Percentiles rank a stretch among this genome's conserved stretches.
Conservation (phyloP, 176 grass and related monocot species). For the Carex littledalei region DNA sequence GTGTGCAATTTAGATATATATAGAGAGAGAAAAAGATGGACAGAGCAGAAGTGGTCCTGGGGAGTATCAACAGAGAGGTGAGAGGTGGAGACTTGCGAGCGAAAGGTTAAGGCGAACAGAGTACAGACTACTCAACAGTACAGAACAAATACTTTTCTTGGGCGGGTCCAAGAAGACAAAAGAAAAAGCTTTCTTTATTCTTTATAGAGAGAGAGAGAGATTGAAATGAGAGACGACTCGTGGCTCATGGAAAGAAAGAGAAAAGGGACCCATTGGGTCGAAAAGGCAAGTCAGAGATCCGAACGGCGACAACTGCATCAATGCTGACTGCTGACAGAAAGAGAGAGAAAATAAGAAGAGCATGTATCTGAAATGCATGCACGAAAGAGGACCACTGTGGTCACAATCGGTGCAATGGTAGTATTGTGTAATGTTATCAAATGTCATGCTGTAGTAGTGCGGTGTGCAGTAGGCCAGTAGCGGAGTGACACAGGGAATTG, state of each 20-base stretch:
- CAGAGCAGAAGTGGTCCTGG: background rate
- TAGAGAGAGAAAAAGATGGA: background rate
- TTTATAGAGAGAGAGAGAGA: background rate
- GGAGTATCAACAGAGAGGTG: background rate
- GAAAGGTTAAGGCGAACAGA: slow-evolving; percentile 3
- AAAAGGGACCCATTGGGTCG: background rate
- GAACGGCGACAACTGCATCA: slow-evolving; percentile 5
- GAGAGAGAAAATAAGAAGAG: background rate
- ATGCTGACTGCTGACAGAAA: background rate
- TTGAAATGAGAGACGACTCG: background rate
- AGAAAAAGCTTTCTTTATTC: background rate
- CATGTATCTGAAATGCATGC: background rate
- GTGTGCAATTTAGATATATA: background rate
- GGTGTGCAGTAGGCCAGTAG: background rate
- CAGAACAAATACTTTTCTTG: slow-evolving; percentile 4
- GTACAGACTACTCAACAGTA: background rate
- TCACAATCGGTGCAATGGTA: background rate
- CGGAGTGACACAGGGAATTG: background rate
- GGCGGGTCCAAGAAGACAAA: slow-evolving; percentile 8
- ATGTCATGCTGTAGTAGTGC: background rate
- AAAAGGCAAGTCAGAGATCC: slow-evolving; percentile 17
- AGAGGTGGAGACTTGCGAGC: background rate
- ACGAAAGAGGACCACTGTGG: background rate
- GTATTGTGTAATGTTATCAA: background rate
- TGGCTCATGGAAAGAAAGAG: background rate